Percentiles rank a stretch among this genome's conserved stretches.
Conservation (phyloP, 352 stramenopile species). For the Phytophthora constricta region DNA sequence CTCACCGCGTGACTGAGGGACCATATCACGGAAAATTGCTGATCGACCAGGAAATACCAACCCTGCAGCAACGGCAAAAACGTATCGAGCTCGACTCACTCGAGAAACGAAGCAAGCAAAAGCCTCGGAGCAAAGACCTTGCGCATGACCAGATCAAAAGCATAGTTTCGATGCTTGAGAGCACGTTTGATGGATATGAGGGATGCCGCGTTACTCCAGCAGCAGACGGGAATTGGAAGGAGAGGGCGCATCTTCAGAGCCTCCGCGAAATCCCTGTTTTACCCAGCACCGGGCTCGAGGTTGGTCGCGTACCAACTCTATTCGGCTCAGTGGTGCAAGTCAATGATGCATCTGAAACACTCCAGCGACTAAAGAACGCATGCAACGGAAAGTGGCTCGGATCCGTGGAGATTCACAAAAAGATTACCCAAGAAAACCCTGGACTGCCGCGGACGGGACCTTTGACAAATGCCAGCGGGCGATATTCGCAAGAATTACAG, state of each 20-base stretch:
- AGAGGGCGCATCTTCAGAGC: slow-evolving; percentile 53
- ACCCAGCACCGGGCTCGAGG: slow-evolving; percentile 61
- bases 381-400: slow-evolving; percentile 68
- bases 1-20: slow-evolving; percentile 43
- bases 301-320: slow-evolving; percentile 56
- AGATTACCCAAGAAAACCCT: slow-evolving; percentile 65
- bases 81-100: slow-evolving; percentile 68
- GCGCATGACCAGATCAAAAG: slow-evolving; percentile 60
- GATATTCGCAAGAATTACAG: slow-evolving; percentile 74
- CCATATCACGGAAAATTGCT: slow-evolving; percentile 63
- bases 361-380: slow-evolving; percentile 55
- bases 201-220: slow-evolving; percentile 65
- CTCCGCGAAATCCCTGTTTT: slow-evolving; percentile 74
- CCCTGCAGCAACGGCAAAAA: slow-evolving; percentile 75
- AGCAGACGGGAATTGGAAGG: slow-evolving; percentile 66
- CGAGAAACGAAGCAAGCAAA: slow-evolving; percentile 79
- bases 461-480: slow-evolving; percentile 74
- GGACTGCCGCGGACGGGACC: slow-evolving; percentile 58
- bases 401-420: slow-evolving; percentile 67
- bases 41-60: slow-evolving; percentile 60
- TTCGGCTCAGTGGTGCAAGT: slow-evolving; percentile 52
- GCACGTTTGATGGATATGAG: slow-evolving; percentile 80
- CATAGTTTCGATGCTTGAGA: slow-evolving; percentile 71
- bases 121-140: slow-evolving; percentile 74
- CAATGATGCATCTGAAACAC: slow-evolving; percentile 47